A percentile compares a stretch with the other conserved stretches of the same genome.
These are phyloP conservation scores for Prunus campanulata DNA, from an alignment of 306 rosid species.

Conservation along the genomic window DNA sequence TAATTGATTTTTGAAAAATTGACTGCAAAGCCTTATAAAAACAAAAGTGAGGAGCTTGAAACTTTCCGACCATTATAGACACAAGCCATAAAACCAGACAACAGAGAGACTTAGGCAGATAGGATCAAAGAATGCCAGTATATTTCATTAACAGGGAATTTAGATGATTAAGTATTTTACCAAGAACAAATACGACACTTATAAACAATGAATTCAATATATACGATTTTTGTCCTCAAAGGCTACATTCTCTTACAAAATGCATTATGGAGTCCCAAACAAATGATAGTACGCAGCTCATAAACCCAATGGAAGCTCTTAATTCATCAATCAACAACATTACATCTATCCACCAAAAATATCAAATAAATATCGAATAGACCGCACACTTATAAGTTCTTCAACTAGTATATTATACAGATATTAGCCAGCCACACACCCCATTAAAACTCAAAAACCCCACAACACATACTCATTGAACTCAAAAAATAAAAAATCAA, in stretches of 20 bases:
- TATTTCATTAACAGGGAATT: not conserved
- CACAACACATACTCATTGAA: not conserved
- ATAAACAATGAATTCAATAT: not conserved
- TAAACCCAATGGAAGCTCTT: not conserved
- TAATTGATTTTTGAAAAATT: not conserved
- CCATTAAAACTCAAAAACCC: not conserved
- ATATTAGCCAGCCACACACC: not conserved
- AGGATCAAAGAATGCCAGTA: not conserved
- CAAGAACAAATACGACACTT: not conserved
- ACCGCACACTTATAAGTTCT: not conserved
- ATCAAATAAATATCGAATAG: not conserved
- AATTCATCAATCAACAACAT: not conserved
- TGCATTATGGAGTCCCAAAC: not conserved
- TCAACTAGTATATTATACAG: not conserved
- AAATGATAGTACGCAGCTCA: not conserved
- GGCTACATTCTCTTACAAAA: not conserved
- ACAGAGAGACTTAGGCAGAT: not conserved
- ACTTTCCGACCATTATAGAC: not conserved
- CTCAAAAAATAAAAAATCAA: constrained; percentile 1
- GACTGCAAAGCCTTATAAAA: not conserved
- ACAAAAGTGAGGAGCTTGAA: not conserved
- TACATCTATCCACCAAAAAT: not conserved
- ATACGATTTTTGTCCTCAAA: not conserved
- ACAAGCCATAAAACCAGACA: not conserved
- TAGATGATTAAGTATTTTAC: not conserved